Evolutionary conservation across 208 protist genomes (phyloP).

Genomic region (Strigomonas culicis): DNA sequence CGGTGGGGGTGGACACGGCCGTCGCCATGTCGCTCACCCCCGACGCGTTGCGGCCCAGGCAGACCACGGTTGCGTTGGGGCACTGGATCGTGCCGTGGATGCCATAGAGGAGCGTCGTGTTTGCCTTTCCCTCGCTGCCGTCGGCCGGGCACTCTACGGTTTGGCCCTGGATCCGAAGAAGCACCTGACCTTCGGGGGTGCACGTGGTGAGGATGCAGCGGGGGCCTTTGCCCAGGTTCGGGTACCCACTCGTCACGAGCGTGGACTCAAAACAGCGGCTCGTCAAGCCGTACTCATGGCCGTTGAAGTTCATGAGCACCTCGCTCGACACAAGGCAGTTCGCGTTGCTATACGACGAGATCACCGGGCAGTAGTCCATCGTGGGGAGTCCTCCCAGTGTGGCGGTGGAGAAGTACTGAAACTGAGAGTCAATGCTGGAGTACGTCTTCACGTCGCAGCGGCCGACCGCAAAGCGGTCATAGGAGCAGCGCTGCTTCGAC

Average conservation of each 20-base stretch:
- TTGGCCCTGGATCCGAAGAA: slow-evolving; percentile 44
- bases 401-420: slow-evolving; percentile 41
- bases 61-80: slow-evolving; percentile 10
- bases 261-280: slow-evolving; percentile 47
- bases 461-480: slow-evolving; percentile 28
- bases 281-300: slow-evolving; percentile 24
- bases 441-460: slow-evolving; percentile 29
- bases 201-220: slow-evolving; percentile 47
- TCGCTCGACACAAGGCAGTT: slow-evolving; percentile 25
- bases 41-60: not conserved
- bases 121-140: slow-evolving; percentile 27
- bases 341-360: slow-evolving; percentile 21
- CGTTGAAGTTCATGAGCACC: slow-evolving; percentile 28
- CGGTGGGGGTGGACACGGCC: not conserved
- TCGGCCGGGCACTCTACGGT: slow-evolving; percentile 35
- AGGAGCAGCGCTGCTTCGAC: slow-evolving; percentile 25
- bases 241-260: slow-evolving; percentile 29
- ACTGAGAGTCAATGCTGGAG: slow-evolving; percentile 12
- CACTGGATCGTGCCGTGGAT: slow-evolving; percentile 26
- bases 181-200: slow-evolving; percentile 22
- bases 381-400: slow-evolving; percentile 25
- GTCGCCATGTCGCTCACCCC: not conserved
- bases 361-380: slow-evolving; percentile 59
- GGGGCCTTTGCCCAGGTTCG: slow-evolving; percentile 11
- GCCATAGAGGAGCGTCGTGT: slow-evolving; percentile 30